Evolutionary conservation across 139 green algal genomes (phyloP), one percentile per base, ranked within the genome.

Genomic region (Tetratostichococcus sp.): DNA sequence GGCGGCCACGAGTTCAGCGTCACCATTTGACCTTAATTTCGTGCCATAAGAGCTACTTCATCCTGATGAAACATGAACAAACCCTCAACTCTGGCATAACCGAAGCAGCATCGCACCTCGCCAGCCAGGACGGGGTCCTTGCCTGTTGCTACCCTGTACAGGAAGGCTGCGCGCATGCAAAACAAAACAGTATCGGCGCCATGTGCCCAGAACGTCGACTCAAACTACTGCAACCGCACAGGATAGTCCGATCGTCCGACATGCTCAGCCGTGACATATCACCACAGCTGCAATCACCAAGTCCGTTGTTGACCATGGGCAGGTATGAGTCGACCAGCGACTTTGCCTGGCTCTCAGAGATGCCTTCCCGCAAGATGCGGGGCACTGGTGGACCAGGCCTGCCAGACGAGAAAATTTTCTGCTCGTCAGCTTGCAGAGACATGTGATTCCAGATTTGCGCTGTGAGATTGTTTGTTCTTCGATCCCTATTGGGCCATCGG

Each of bases 101-200:
- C n/a, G n/a, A 33, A n/a, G 62, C 62, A n/a, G 62, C 62, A 33
- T 71, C 69, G n/a, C 70, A 75, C 70, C 70, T 75, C 34, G 35
- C 22, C 70, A 30, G 59, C 50, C 16, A 75, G 70, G 8, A 75
- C n/a, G 26, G 62, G 39, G 31, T 75, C 70, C 26, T 67, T 67
- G 39, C 70, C 59, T 25, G 39, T 75, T 11, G 33, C 39, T 22
- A 75, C 28, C 30, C 39, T 35, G 42, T 75, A 39, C 8, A 75
- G n/a, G 17, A 67, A 17, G 19, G 50, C 50, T 62, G 50, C 50
- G 26, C 2, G 50, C 2, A 26, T 2, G 2, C 14, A 50, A 50
- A 8, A 14, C 39, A 50, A 50, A n/a, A n/a, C n/a, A n/a, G n/a
- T n/a, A n/a, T n/a, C n/a, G n/a, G n/a, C n/a, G n/a, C n/a, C n/a